Percentiles rank a stretch among this genome's conserved stretches.
phyloP scores from a whole-genome alignment of 345 rosid genomes.

The Salix suchowensis region DNA sequence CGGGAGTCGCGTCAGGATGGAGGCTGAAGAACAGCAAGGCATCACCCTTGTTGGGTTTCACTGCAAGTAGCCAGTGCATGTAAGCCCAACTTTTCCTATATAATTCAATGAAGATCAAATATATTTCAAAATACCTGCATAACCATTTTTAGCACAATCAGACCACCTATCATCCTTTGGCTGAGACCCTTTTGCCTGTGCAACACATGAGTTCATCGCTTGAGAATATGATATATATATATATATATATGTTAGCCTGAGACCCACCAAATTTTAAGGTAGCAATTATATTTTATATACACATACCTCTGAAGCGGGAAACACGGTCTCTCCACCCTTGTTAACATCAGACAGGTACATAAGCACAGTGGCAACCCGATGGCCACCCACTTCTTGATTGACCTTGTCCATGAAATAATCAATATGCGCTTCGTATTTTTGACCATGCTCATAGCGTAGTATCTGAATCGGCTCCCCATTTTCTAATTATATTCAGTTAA shows the following conservation, averaged over 20 bases:
- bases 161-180: constrained; percentile 64
- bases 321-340: constrained; percentile 83
- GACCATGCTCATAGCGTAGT: constrained; percentile 70
- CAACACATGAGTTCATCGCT: not conserved
- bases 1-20: constrained; percentile 62
- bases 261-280: too few species aligned
- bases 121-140: constrained; percentile 47
- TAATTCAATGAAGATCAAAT: too few species aligned
- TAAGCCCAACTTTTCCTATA: too few species aligned
- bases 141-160: constrained; percentile 68
- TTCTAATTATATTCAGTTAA: constrained; percentile 30
- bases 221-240: too few species aligned
- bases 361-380: constrained; percentile 74
- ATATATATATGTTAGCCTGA: too few species aligned
- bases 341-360: constrained; percentile 72
- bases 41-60: constrained; percentile 80
- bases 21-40: constrained; percentile 89
- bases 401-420: constrained; percentile 64
- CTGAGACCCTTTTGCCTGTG: constrained; percentile 29
- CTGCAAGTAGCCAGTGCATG: constrained; percentile 29
- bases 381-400: constrained; percentile 62
- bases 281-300: not conserved
- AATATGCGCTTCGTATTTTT: constrained; percentile 79
- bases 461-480: constrained; percentile 75
- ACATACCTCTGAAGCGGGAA: constrained; percentile 59